phyloP scores from a whole-genome alignment of 1,284 basidiomycete genomes.

The Waitea zeae region DNA sequence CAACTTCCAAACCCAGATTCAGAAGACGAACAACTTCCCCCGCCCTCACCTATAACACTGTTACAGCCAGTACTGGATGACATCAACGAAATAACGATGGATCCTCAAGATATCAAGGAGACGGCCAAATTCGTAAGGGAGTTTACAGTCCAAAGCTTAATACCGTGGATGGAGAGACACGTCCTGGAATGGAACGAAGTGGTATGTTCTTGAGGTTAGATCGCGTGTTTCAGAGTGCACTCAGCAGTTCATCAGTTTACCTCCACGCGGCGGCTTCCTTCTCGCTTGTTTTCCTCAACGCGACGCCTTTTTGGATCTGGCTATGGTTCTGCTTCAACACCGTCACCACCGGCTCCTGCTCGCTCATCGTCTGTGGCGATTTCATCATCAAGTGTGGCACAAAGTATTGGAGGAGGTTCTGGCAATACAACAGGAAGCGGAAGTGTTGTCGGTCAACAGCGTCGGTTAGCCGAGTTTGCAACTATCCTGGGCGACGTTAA shows the following conservation, averaged over 20 bases:
- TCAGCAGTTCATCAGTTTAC: conserved; percentile 34
- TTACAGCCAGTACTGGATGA: not conserved
- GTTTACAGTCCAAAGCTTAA: conserved; percentile 76
- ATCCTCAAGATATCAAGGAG: conserved; percentile 60
- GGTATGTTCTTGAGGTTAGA: conserved; percentile 19
- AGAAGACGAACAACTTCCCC: conserved; percentile 8
- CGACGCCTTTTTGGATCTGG: conserved; percentile 69
- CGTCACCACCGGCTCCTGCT: conserved; percentile 26
- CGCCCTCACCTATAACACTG: conserved; percentile 11
- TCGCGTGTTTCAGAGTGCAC: not conserved
- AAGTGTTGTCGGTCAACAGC: conserved; percentile 24
- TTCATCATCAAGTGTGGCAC: not conserved
- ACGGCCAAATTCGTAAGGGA: conserved; percentile 78
- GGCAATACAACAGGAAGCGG: conserved; percentile 18
- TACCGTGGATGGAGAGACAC: conserved; percentile 95
- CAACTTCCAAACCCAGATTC: conserved; percentile 38
- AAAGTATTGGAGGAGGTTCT: not conserved
- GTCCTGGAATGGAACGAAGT: conserved; percentile 91
- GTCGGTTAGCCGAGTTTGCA: conserved; percentile 89
- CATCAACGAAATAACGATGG: conserved; percentile 7
- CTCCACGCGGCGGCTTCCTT: conserved; percentile 68
- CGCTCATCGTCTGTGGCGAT: conserved; percentile 13
- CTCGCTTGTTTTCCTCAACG: conserved; percentile 75
- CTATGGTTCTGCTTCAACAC: conserved; percentile 14
- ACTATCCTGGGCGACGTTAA: conserved; percentile 86